Evolutionary conservation across 345 rosid genomes (phyloP).

Genomic region (Adansonia digitata): DNA sequence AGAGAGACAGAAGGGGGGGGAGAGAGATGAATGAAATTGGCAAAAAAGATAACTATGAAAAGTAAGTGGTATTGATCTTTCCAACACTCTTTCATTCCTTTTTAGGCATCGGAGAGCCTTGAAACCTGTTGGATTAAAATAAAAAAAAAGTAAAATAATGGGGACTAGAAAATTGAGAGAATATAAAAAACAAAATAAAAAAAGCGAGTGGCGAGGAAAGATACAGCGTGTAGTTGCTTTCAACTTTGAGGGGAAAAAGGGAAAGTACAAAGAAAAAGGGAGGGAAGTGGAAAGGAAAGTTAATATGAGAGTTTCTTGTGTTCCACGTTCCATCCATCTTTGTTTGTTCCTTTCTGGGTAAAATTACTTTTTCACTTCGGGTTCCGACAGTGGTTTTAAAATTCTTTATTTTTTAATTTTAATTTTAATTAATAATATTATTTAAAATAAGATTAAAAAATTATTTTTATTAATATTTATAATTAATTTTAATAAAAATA

Average conservation of each 20-base stretch:
- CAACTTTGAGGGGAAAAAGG: conserved; percentile 24
- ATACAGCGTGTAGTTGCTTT: conserved; percentile 39
- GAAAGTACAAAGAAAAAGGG: conserved; percentile 14
- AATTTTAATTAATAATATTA: too few relatives aligned
- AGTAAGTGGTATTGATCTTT: conserved; percentile 8
- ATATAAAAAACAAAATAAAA: too few relatives aligned
- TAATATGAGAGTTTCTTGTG: conserved; percentile 17
- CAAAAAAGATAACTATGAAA: conserved; percentile 27
- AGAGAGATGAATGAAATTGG: conserved; percentile 4
- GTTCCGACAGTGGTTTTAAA: too few relatives aligned
- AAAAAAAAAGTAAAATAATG: not conserved
- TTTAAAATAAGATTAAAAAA: too few relatives aligned
- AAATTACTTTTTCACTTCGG: not conserved
- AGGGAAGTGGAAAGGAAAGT: not conserved
- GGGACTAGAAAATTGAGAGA: not conserved
- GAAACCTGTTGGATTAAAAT: not conserved
- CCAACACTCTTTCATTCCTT: conserved; percentile 28
- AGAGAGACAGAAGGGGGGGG: not conserved
- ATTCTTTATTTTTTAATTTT: too few relatives aligned
- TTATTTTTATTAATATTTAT: too few relatives aligned
- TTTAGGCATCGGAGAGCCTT: conserved; percentile 35
- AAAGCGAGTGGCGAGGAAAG: conserved; percentile 40
- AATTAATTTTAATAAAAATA: too few relatives aligned
- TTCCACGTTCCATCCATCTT: conserved; percentile 23
- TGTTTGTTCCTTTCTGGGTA: not conserved